phyloP scores from a whole-genome alignment of 2,329 filamentous ascomycete genomes.

The Westerdykella sp. region DNA sequence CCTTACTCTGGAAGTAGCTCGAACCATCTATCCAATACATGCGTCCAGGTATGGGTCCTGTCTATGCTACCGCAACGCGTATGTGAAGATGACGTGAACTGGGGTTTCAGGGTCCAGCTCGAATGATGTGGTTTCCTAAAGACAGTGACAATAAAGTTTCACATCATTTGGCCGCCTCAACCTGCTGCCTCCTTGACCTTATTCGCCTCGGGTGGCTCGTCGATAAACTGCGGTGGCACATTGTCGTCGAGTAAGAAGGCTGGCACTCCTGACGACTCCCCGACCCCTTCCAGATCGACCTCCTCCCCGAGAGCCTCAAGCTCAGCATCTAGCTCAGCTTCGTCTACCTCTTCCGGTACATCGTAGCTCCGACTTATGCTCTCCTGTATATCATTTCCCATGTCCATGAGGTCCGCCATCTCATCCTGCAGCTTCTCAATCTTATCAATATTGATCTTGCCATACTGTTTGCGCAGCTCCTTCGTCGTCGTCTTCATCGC shows the following conservation, averaged over 20 bases:
- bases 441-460: constrained; percentile 94
- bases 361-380: constrained; percentile 87
- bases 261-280: constrained; percentile 58
- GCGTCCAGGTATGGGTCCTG: too few relatives aligned
- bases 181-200: constrained; percentile 78
- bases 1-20: too few relatives aligned
- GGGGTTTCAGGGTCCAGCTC: too few relatives aligned
- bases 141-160: too few relatives aligned
- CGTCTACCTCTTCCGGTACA: constrained; percentile 92
- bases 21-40: too few relatives aligned
- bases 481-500: constrained; percentile 97
- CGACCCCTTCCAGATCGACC: constrained; percentile 74
- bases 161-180: constrained; percentile 14
- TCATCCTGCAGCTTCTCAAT: constrained; percentile 98
- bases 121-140: too few relatives aligned
- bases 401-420: constrained; percentile 96
- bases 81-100: too few relatives aligned
- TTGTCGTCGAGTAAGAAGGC: constrained; percentile 87
- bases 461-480: constrained; percentile 86
- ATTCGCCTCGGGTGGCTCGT: constrained; percentile 69
- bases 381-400: constrained; percentile 97
- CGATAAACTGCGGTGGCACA: constrained; percentile 76
- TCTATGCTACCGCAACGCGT: too few relatives aligned
- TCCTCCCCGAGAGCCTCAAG: constrained; percentile 91
- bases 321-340: constrained; percentile 93